Conservation (phyloP, 306 rosid species). For the Urtica urens region DNA sequence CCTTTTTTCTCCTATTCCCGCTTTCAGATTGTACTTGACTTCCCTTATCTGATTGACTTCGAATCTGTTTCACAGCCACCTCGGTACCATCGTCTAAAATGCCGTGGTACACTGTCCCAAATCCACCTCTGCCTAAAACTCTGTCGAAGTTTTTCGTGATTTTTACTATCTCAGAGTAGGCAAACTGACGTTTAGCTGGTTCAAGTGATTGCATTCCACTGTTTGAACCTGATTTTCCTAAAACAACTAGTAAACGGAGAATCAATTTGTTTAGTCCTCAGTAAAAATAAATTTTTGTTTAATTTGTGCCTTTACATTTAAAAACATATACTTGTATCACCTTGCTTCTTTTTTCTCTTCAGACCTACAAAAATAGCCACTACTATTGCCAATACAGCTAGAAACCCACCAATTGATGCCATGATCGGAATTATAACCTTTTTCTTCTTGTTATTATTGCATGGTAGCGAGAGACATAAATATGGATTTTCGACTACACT, state of each 20-base stretch:
- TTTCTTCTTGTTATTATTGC: conserved; percentile 7
- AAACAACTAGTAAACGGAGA: background rate
- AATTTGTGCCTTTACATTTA: background rate
- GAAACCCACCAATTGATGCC: conserved; percentile 6
- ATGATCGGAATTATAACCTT: conserved; percentile 20
- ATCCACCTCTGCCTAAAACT: conserved; percentile 47
- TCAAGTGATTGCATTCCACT: background rate
- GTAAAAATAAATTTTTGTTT: background rate
- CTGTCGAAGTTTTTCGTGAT: conserved; percentile 32
- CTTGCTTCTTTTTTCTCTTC: conserved; percentile 13
- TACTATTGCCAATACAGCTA: conserved; percentile 1
- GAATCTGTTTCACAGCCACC: conserved; percentile 51
- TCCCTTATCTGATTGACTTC: conserved; percentile 19
- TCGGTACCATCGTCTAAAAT: conserved; percentile 21
- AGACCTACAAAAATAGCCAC: background rate
- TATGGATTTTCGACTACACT: conserved; percentile 21
- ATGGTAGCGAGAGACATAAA: conserved; percentile 2
- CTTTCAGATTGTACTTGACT: conserved; percentile 15
- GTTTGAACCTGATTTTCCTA: background rate
- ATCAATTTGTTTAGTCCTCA: too few species aligned
- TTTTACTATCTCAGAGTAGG: conserved; percentile 13
- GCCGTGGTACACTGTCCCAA: conserved; percentile 46
- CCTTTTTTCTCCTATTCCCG: conserved; percentile 14
- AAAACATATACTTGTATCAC: background rate
- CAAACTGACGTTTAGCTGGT: conserved; percentile 14